Percentiles rank a stretch among this genome's conserved stretches.
phyloP scores from a whole-genome alignment of 768 basidiomycete species.

The Pisolithus tinctorius region DNA sequence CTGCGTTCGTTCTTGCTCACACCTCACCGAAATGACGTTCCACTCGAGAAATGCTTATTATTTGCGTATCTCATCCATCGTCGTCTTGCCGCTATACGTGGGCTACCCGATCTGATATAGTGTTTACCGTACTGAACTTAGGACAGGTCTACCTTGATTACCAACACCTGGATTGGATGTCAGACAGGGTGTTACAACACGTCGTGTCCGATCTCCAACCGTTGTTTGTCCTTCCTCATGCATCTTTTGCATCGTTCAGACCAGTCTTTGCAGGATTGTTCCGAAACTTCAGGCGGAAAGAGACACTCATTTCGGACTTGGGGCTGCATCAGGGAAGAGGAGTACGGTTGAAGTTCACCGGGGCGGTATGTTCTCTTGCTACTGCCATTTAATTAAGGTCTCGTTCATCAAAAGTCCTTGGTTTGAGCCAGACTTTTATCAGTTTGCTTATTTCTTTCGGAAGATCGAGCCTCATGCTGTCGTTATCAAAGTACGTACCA shows the following conservation, averaged over 20 bases:
- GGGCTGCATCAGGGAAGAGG: constrained; percentile 44
- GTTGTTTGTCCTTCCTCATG: constrained; percentile 35
- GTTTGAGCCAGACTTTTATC: constrained; percentile 60
- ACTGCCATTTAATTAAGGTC: too few species aligned
- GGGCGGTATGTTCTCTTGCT: constrained; percentile 48
- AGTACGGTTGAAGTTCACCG: constrained; percentile 77
- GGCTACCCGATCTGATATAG: constrained; percentile 13
- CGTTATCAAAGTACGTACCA: constrained; percentile 61
- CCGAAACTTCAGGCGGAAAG: constrained; percentile 61
- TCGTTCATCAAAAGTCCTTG: too few species aligned
- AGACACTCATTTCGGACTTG: constrained; percentile 34
- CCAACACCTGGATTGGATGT: constrained; percentile 87
- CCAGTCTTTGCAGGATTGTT: constrained; percentile 43
- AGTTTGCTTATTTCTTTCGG: constrained; percentile 87
- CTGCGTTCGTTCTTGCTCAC: too few species aligned
- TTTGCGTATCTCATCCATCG: constrained; percentile 67
- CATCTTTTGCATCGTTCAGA: neutral
- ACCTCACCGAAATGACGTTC: constrained; percentile 46
- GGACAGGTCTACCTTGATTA: constrained; percentile 79
- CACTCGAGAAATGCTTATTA: constrained; percentile 73
- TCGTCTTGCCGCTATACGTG: constrained; percentile 76
- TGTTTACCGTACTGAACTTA: constrained; percentile 6
- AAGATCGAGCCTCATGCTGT: constrained; percentile 78
- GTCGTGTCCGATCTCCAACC: constrained; percentile 77
- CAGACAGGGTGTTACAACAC: constrained; percentile 69